phyloP scores from a whole-genome alignment of 108 stramenopile genomes.

The Cyclotella cryptica region DNA sequence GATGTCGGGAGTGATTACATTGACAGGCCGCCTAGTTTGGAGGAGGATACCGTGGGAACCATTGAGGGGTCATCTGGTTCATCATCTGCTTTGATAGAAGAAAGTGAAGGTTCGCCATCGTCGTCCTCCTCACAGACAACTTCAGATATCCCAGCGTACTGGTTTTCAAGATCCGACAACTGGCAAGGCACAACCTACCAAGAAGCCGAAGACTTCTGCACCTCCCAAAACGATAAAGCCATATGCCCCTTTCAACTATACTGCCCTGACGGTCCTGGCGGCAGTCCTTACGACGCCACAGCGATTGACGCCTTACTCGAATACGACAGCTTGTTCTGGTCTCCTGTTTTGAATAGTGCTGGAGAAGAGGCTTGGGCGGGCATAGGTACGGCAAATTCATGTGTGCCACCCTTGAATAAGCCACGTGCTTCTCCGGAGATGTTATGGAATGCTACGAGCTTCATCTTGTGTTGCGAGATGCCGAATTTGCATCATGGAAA shows the following conservation, averaged over 20 bases:
- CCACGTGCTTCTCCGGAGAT: conserved; percentile 1
- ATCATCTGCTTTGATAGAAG: too few relatives aligned
- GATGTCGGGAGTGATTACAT: background rate
- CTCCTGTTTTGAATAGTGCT: conserved; percentile 2
- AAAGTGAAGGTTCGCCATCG: too few relatives aligned
- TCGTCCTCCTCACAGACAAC: background rate
- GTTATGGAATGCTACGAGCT: background rate
- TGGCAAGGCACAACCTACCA: conserved; percentile 19
- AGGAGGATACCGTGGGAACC: conserved; percentile 2
- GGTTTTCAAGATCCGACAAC: background rate
- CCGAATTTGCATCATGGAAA: background rate
- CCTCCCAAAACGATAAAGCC: background rate
- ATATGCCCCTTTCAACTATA: conserved; percentile 17
- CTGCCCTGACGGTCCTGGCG: conserved; percentile 16
- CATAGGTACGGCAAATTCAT: background rate
- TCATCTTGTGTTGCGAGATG: conserved; percentile 14
- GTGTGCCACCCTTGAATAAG: conserved; percentile 4
- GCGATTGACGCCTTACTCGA: background rate
- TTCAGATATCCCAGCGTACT: background rate
- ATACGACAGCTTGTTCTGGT: conserved; percentile 1
- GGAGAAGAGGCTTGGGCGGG: conserved; percentile 10
- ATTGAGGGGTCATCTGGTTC: too few relatives aligned
- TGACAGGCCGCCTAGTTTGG: background rate
- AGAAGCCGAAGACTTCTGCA: conserved; percentile 14
- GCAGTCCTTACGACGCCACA: background rate